A percentile compares a stretch with the other conserved stretches of the same genome.
phyloP scores from a whole-genome alignment of 192 early-diverging fungal genomes.

The Dissophora ornata region DNA sequence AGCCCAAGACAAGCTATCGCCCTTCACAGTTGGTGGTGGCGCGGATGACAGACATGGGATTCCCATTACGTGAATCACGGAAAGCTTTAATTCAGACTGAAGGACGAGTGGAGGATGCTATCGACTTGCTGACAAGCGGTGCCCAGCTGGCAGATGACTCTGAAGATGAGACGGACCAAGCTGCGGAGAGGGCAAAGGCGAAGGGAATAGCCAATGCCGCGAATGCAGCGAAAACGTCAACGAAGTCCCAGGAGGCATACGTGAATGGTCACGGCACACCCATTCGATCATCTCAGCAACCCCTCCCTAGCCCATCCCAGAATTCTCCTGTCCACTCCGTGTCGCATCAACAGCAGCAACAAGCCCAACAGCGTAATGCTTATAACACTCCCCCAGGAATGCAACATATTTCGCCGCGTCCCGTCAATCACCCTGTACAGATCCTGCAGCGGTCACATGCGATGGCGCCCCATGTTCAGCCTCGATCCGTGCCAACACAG shows the following conservation, averaged over 20 bases:
- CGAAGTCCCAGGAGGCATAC: conserved; percentile 4
- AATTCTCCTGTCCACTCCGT: not conserved
- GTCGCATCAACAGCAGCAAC: conserved; percentile 15
- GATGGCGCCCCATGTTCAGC: conserved; percentile 34
- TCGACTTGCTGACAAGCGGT: conserved; percentile 44
- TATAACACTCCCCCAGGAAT: conserved; percentile 13
- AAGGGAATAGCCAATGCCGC: conserved; percentile 12
- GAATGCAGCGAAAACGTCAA: not conserved
- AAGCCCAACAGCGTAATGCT: conserved; percentile 2
- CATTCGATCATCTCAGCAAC: conserved; percentile 12
- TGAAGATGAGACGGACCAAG: conserved; percentile 45
- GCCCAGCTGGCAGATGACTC: conserved; percentile 46
- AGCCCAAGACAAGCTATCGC: conserved; percentile 50
- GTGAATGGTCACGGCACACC: conserved; percentile 16
- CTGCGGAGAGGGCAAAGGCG: conserved; percentile 34
- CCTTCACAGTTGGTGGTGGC: conserved; percentile 47
- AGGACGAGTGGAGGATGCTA: conserved; percentile 48
- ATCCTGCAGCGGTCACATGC: conserved; percentile 45
- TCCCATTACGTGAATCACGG: conserved; percentile 45
- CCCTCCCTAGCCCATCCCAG: not conserved
- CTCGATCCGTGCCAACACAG: conserved; percentile 42
- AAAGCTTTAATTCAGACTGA: conserved; percentile 49
- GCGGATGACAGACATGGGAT: conserved; percentile 51
- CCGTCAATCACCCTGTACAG: conserved; percentile 42
- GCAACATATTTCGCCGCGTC: conserved; percentile 15